Conservation (phyloP, 306 rosid species). For the Prosopis cineraria region DNA sequence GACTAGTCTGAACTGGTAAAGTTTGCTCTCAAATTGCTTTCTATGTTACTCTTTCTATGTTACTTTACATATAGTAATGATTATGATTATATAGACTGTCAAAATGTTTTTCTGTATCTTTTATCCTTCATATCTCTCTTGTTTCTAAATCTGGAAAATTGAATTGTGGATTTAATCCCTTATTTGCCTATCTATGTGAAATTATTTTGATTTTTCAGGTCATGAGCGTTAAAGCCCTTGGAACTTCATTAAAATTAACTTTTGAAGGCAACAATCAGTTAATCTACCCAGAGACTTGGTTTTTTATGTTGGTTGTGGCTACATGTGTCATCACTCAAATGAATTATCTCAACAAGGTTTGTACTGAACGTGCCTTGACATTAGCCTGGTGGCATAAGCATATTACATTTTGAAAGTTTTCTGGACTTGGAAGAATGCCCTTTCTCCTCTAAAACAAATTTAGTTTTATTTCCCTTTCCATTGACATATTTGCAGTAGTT, state of each 20-base stretch:
- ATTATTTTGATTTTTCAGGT: constrained; percentile 56
- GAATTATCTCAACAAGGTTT: constrained; percentile 88
- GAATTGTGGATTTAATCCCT: neutral
- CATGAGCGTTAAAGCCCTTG: constrained; percentile 95
- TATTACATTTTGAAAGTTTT: neutral
- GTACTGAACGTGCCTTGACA: constrained; percentile 18
- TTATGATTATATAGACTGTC: neutral
- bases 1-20: constrained; percentile 12
- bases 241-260: constrained; percentile 82
- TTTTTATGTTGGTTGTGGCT: constrained; percentile 72
- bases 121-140: neutral
- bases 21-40: neutral
- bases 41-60: neutral
- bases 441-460: neutral
- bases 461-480: neutral
- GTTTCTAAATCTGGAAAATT: neutral
- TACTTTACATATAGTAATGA: neutral
- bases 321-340: constrained; percentile 74
- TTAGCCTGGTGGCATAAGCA: constrained; percentile 8
- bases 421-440: neutral
- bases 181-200: neutral
- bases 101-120: neutral
- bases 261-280: constrained; percentile 86
- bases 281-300: constrained; percentile 73
- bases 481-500: neutral